phyloP scores from a whole-genome alignment of 2,329 filamentous ascomycete species.

The Fusarium aywerte region DNA sequence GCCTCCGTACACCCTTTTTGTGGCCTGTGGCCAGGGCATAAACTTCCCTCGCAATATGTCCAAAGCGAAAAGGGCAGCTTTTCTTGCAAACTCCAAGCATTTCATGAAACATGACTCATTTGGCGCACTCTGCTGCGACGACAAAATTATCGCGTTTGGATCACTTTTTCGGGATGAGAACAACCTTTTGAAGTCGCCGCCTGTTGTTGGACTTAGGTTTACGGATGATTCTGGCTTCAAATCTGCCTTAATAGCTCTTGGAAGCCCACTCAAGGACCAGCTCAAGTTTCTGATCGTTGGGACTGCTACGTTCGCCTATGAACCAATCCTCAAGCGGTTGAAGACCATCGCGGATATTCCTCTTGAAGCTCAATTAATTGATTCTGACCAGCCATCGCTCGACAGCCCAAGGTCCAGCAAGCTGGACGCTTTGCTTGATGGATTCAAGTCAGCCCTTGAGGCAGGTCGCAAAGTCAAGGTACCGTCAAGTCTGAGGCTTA shows the following conservation, averaged over 20 bases:
- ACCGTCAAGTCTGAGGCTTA: constrained; percentile 32
- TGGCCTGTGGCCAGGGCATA: constrained; percentile 58
- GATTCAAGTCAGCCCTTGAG: background rate
- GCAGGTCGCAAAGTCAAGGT: constrained; percentile 6
- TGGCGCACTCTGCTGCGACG: constrained; percentile 66
- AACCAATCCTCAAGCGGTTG: constrained; percentile 71
- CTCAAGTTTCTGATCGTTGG: constrained; percentile 68
- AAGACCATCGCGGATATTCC: constrained; percentile 66
- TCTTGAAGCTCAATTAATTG: constrained; percentile 64
- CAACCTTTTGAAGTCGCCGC: constrained; percentile 55
- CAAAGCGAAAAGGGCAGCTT: constrained; percentile 52
- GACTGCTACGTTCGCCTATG: constrained; percentile 74
- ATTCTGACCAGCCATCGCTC: constrained; percentile 24
- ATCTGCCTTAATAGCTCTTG: constrained; percentile 59
- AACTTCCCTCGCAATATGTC: constrained; percentile 52
- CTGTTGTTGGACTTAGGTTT: constrained; percentile 64
- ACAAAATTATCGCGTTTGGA: constrained; percentile 69
- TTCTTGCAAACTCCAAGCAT: constrained; percentile 58
- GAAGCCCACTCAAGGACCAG: constrained; percentile 26
- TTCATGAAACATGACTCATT: constrained; percentile 70
- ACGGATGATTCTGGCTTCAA: constrained; percentile 57
- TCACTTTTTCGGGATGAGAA: constrained; percentile 63
- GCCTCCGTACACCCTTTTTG: constrained; percentile 51
- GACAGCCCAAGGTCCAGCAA: constrained; percentile 14
- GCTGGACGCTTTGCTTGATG: constrained; percentile 2